Conservation (phyloP, 2,329 filamentous ascomycete genomes). For the Fusarium newnesense region DNA sequence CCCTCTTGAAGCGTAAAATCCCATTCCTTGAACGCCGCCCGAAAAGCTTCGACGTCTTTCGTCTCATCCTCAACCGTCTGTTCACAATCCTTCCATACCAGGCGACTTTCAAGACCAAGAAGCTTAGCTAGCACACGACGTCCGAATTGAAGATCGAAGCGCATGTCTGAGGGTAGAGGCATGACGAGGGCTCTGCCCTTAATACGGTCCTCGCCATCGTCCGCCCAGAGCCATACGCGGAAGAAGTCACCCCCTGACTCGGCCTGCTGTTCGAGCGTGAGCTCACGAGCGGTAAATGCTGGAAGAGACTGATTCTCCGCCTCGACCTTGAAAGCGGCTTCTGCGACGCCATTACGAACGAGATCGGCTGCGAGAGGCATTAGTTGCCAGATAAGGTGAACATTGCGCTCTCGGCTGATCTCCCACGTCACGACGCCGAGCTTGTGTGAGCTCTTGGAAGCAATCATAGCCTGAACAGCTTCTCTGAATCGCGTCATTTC, state of each 20-base stretch:
- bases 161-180: constrained; percentile 74
- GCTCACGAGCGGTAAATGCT: constrained; percentile 58
- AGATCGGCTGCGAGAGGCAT: constrained; percentile 78
- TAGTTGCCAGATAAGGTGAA: constrained; percentile 96
- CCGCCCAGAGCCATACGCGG: constrained; percentile 81
- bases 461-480: constrained; percentile 82
- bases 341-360: constrained; percentile 78
- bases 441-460: constrained; percentile 61
- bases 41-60: constrained; percentile 81
- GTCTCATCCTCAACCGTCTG: constrained; percentile 84
- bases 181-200: constrained; percentile 76
- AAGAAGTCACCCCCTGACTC: constrained; percentile 74
- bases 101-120: constrained; percentile 79
- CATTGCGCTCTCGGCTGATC: constrained; percentile 81
- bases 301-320: constrained; percentile 77
- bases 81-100: constrained; percentile 85
- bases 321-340: constrained; percentile 88
- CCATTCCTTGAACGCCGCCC: constrained; percentile 83
- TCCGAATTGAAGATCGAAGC: constrained; percentile 92
- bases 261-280: constrained; percentile 62
- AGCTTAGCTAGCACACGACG: constrained; percentile 89
- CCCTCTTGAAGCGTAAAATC: constrained; percentile 74
- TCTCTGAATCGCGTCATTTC: constrained; percentile 89
- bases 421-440: constrained; percentile 93
- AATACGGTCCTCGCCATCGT: constrained; percentile 63